Evolutionary conservation across 106 monocot genomes (phyloP), one percentile per base, ranked within the genome.

Genomic region (Xerophyta viscosa): DNA sequence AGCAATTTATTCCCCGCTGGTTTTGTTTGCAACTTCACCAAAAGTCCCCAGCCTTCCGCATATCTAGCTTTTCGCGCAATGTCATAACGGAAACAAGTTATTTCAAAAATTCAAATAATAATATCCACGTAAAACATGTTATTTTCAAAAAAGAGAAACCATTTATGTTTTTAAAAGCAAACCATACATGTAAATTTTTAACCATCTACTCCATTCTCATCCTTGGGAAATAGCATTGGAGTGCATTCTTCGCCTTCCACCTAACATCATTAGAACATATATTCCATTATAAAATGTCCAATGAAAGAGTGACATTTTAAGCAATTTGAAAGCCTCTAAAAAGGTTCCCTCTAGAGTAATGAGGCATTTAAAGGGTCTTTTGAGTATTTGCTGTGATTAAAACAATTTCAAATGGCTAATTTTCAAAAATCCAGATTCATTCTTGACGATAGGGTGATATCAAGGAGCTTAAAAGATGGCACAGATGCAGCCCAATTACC

Each of bases 11-110:
- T 27, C 91, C 91, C 55, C 85, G 81, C 41, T 51, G 46, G 57
- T 86, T n/a, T n/a, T 91, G 31, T 79, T 78, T 64, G 85, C 86
- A 75, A 91, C 91, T 72, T 91, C 91, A 64, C 91, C 91, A 73
- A 86, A 91, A 45, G n/a, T n/a, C 86, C 76, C 81, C 91, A 91
- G 41, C 91, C 91, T 75, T 91, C 91, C 26, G 86, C 85, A 76
- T 91, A 91, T 52, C 86, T 91, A 54, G 27, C 24, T 22, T n/a
- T n/a, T 55, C 54, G 6, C 21, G 37, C 53, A 18, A 18, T 10
- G 56, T 12, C 0, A 36, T n/a, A 36, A 15, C 18, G 33, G 36
- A 20, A 33, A 29, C 11, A 18, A n/a, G n/a, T n/a, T n/a, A n/a
- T n/a, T n/a, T n/a, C 18, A 26, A 31, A 29, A 29, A 14, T 14